A percentile compares a stretch with the other conserved stretches of the same genome.
phyloP scores from a whole-genome alignment of 2,329 filamentous ascomycete species.

The Beauveria pseudobassiana region DNA sequence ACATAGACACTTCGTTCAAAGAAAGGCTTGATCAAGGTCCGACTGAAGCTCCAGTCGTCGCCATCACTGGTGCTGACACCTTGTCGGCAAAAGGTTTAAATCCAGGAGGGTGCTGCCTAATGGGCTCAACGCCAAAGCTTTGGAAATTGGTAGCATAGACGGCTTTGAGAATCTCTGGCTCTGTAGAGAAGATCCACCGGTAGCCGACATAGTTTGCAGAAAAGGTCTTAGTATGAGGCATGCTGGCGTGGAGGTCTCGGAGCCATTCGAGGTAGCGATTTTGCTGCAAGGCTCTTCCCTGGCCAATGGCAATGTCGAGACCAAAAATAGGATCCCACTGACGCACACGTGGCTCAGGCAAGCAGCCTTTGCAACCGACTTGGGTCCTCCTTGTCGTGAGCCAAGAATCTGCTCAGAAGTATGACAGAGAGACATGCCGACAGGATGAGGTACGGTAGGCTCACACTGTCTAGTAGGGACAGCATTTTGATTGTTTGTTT shows the following conservation, averaged over 20 bases:
- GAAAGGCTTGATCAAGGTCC: slow-evolving; percentile 16
- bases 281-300: slow-evolving; percentile 14
- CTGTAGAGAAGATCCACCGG: slow-evolving; percentile 16
- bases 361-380: slow-evolving; percentile 7
- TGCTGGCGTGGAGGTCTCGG: slow-evolving; percentile 13
- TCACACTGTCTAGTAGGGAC: not conserved
- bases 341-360: slow-evolving; percentile 7
- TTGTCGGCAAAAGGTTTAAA: slow-evolving; percentile 15
- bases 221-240: slow-evolving; percentile 15
- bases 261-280: slow-evolving; percentile 18
- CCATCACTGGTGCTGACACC: slow-evolving; percentile 14
- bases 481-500: not conserved
- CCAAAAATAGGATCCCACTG: slow-evolving; percentile 16
- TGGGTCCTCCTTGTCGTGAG: not conserved
- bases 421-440: not conserved
- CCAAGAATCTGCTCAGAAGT: not conserved
- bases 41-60: slow-evolving; percentile 17
- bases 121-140: slow-evolving; percentile 17
- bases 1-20: slow-evolving; percentile 17
- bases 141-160: slow-evolving; percentile 18
- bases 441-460: not conserved
- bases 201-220: slow-evolving; percentile 17
- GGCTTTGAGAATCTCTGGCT: slow-evolving; percentile 17
- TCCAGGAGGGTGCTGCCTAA: slow-evolving; percentile 15
- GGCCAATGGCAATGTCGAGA: slow-evolving; percentile 15